A percentile compares a stretch with the other conserved stretches of the same genome.
Conservation (phyloP, 1,139 yeast species). For the Candida glucosophila region DNA sequence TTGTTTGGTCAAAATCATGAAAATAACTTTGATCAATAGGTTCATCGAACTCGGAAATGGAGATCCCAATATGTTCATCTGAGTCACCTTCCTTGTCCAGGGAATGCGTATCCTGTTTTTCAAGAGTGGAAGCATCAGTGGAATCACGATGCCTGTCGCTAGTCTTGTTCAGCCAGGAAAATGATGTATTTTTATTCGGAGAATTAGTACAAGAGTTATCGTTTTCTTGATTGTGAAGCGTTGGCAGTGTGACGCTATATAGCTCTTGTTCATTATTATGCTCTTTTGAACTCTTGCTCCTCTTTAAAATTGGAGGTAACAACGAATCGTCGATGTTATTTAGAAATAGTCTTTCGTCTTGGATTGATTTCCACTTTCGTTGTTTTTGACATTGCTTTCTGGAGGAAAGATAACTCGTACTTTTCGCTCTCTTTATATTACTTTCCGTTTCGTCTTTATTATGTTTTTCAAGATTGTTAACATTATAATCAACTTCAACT, state of each 20-base stretch:
- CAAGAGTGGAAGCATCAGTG: no score
- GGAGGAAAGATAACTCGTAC: constrained; percentile 13
- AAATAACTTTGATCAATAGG: constrained; percentile 15
- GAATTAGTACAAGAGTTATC: constrained; percentile 2
- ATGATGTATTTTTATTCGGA: constrained; percentile 3
- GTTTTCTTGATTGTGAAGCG: no score
- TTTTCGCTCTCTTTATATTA: constrained; percentile 14
- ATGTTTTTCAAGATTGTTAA: constrained; percentile 1
- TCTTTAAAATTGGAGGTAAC: constrained; percentile 28
- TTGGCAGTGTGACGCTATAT: no score
- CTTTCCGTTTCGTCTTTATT: constrained; percentile 4
- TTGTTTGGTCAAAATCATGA: constrained; percentile 18
- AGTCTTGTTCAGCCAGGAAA: no score
- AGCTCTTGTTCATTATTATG: no score
- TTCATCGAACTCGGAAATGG: constrained; percentile 20
- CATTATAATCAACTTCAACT: constrained; percentile 2
- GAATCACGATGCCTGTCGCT: no score
- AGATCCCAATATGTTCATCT: constrained; percentile 8
- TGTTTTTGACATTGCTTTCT: constrained; percentile 7
- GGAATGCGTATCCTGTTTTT: no score
- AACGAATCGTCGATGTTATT: constrained; percentile 23
- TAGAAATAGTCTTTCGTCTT: constrained; percentile 25
- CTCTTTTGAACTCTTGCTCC: constrained; percentile 27
- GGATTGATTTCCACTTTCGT: constrained; percentile 21
- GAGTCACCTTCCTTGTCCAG: constrained; percentile 4